Evolutionary conservation across 2,329 filamentous ascomycete genomes (phyloP), one percentile per base, ranked within the genome.

Genomic region (Fusarium pseudoanthophilum): DNA sequence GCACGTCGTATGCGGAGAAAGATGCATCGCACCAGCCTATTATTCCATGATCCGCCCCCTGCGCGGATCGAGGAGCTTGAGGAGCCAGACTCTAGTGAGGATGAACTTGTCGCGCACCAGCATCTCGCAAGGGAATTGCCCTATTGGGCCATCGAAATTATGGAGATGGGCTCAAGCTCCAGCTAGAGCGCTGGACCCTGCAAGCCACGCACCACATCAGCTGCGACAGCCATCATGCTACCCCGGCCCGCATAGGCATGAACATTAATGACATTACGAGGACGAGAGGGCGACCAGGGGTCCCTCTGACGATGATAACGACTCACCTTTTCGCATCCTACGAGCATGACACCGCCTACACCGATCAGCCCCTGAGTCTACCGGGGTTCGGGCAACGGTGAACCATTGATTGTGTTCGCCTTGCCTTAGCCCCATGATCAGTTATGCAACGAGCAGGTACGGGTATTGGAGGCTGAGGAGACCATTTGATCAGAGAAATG

Each of bases 61-160:
- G 85, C 85, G 16, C 82, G 85, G 42, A 89, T 89, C 64, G 86
- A 88, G 42, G 87, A 89, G 79, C 80, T 87, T 4, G 87, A 88
- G 21, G 87, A 88, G 77, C 87, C 87, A 16, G 82, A 84, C 64
- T 87, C 85, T 30, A 83, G 83, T 65, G 85, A 86, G 30, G 85
- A 86, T 45, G 84, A 85, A 56, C 79, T 79, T 49, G 75, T 81
- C 20, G 79, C 83, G 15, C 81, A 83, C 28, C 81, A 84, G 58
- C 77, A 80, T n/a, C 79, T 87, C 24, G 85, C 85, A 9, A 82
- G 82, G 57, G 85, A 88, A 76, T 78, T 88, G 16, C 87, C 87
- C 2, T 87, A 87, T 74, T 87, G 84, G 72, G 82, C 82, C 5
- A 81, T 86, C 67, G 84, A 87, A 76, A 85, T 84, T 67, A 87